A percentile compares a stretch with the other conserved stretches of the same genome.
Evolutionary conservation across 2,329 filamentous ascomycete genomes (phyloP).

Genomic region (Phialophora verrucosa): DNA sequence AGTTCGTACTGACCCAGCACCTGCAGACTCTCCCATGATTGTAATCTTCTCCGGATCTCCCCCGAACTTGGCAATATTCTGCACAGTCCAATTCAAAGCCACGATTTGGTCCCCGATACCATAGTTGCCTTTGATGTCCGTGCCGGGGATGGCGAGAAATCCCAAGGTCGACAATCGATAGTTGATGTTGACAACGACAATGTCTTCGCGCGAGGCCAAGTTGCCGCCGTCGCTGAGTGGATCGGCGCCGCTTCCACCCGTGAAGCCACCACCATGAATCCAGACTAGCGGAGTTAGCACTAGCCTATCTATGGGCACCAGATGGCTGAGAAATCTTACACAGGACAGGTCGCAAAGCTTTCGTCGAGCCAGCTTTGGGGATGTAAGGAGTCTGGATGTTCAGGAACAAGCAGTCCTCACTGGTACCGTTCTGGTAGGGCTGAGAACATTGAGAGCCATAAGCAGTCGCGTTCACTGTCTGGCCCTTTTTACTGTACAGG

Average conservation of each 20-base stretch:
- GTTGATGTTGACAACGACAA: conserved; percentile 66
- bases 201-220: conserved; percentile 63
- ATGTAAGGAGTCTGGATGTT: conserved; percentile 57
- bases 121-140: conserved; percentile 61
- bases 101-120: conserved; percentile 60
- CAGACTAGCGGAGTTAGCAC: conserved; percentile 44
- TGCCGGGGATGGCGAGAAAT: conserved; percentile 63
- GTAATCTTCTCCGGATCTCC: conserved; percentile 55
- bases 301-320: not conserved
- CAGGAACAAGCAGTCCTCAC: conserved; percentile 57
- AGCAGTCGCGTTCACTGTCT: conserved; percentile 53
- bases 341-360: conserved; percentile 54
- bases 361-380: conserved; percentile 48
- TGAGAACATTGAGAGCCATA: conserved; percentile 56
- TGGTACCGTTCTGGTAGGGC: conserved; percentile 42
- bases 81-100: conserved; percentile 55
- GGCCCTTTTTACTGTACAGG: conserved; percentile 52
- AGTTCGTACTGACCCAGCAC: conserved; percentile 63
- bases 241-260: conserved; percentile 51
- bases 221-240: conserved; percentile 59
- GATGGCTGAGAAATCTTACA: conserved; percentile 29
- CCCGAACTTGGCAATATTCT: conserved; percentile 55
- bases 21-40: conserved; percentile 56
- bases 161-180: conserved; percentile 65
- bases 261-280: conserved; percentile 64